Conservation (phyloP, 1,284 basidiomycete genomes). For the Microbotryum violaceum region DNA sequence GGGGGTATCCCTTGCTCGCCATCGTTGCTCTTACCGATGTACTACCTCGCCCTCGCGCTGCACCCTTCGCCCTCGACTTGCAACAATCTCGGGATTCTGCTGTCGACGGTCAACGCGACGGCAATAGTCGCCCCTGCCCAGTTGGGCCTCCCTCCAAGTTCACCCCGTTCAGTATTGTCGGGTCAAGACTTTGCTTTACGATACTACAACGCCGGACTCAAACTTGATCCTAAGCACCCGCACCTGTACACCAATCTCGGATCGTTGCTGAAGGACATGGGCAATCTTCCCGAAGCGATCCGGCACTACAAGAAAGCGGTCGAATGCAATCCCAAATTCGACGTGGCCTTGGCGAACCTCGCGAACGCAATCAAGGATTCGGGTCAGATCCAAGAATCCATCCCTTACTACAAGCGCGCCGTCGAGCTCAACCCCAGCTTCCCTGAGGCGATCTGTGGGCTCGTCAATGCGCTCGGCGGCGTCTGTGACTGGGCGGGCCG, state of each 20-base stretch:
- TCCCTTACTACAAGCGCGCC: constrained; percentile 52
- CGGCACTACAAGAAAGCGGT: constrained; percentile 50
- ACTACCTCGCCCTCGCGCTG: constrained; percentile 54
- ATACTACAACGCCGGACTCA: constrained; percentile 53
- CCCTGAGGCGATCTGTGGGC: constrained; percentile 54
- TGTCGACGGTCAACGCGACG: constrained; percentile 46
- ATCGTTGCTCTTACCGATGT: constrained; percentile 50
- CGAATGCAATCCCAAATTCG: constrained; percentile 47
- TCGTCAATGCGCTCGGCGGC: constrained; percentile 50
- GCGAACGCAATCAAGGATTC: constrained; percentile 55
- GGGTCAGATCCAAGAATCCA: constrained; percentile 48
- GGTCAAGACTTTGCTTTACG: constrained; percentile 47
- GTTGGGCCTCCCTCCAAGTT: not conserved
- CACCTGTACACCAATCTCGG: constrained; percentile 57
- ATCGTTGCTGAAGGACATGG: constrained; percentile 55
- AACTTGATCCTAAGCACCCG: constrained; percentile 52
- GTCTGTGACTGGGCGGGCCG: constrained; percentile 55
- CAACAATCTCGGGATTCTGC: constrained; percentile 57
- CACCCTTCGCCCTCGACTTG: constrained; percentile 52
- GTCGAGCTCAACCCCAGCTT: constrained; percentile 51
- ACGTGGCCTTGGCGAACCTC: constrained; percentile 56
- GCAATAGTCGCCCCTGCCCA: constrained; percentile 36
- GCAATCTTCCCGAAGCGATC: constrained; percentile 50
- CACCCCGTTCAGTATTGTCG: constrained; percentile 6
- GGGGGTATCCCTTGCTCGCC: constrained; percentile 46